phyloP scores from a whole-genome alignment of 495 filamentous ascomycete genomes.

The Daldinia childiae region DNA sequence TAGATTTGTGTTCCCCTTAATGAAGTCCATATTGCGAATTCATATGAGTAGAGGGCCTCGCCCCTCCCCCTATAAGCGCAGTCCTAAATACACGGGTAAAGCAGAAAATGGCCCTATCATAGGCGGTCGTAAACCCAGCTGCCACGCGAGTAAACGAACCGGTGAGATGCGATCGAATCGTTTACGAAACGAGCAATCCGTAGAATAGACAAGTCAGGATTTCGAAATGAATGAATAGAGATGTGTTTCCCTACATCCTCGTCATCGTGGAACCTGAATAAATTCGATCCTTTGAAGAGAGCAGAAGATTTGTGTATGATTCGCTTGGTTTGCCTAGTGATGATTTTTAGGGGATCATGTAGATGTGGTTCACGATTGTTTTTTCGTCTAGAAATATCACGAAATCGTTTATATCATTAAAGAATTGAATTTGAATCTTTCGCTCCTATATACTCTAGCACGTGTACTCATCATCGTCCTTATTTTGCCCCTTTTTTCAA shows the following conservation, averaged over 20 bases:
- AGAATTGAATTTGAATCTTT: not conserved
- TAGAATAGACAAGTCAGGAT: slow-evolving; percentile 12
- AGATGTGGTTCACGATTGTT: not conserved
- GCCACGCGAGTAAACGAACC: slow-evolving; percentile 30
- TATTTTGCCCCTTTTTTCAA: slow-evolving; percentile 5
- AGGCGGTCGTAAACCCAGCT: slow-evolving; percentile 16
- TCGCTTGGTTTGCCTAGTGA: not conserved
- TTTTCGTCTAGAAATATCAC: not conserved
- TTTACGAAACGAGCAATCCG: slow-evolving; percentile 23
- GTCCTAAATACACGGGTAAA: slow-evolving; percentile 30
- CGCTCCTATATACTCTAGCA: not conserved
- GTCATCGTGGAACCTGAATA: slow-evolving; percentile 14
- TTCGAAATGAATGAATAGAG: slow-evolving; percentile 11
- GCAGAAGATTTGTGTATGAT: not conserved
- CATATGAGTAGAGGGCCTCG: slow-evolving; percentile 42
- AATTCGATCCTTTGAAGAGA: not conserved
- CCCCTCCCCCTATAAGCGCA: slow-evolving; percentile 32
- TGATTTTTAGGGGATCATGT: not conserved
- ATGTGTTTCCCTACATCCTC: slow-evolving; percentile 2
- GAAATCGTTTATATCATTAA: not conserved
- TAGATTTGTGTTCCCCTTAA: slow-evolving; percentile 35
- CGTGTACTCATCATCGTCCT: not conserved
- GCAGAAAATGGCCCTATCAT: slow-evolving; percentile 27
- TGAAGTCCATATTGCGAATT: slow-evolving; percentile 43
- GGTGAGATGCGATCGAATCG: slow-evolving; percentile 34